Base-by-base conservation (phyloP, 306 rosid species). In the Astragalus glycyphyllos region DNA sequence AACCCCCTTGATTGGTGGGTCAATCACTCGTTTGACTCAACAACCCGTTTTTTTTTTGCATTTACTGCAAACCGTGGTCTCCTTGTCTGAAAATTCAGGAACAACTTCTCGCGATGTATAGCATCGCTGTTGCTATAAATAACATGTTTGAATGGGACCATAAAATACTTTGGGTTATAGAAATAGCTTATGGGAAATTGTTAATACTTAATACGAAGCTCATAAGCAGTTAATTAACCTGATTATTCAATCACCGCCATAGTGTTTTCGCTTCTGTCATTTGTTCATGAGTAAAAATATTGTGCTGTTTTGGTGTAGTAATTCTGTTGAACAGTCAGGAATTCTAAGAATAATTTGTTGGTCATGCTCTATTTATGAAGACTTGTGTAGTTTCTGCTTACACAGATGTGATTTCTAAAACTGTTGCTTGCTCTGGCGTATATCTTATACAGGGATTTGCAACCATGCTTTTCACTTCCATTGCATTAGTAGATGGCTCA, bases 381-480 rank as follows among this genome's bases (percentile, higher is more conserved):
- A 62, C 38, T 35, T 69, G 11, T 45, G 38, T 60, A 32, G 72
- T 54, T 63, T 69, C 68, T 58, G 29, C 72, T 26, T 75, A 31
- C 12, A 5, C 54, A 42, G 48, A 47, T 8, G 29, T n/a, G 75
- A 45, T 48, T 65, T 59, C 55, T 75, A 46, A 29, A 34, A 42
- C 29, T 59, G 49, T 37, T 79, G 15, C 58, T 44, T 74, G 37
- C 45, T 58, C 56, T 73, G 58, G 49, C 54, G 26, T 57, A 26
- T 32, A 34, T 74, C 31, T 78, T 70, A 57, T 17, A 15, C 84
- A 83, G 87, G 87, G 51, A 82, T 83, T 37, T 83, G 87, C 68
- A 83, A 83, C 72, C 87, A 83, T 50, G 87, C 87, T 26, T 83
- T 83, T 45, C 87, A 83, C 71, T 83, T 83, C 70, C 87, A 83